Conservation (phyloP, 2,329 filamentous ascomycete species). For the Myriangium duriaei region DNA sequence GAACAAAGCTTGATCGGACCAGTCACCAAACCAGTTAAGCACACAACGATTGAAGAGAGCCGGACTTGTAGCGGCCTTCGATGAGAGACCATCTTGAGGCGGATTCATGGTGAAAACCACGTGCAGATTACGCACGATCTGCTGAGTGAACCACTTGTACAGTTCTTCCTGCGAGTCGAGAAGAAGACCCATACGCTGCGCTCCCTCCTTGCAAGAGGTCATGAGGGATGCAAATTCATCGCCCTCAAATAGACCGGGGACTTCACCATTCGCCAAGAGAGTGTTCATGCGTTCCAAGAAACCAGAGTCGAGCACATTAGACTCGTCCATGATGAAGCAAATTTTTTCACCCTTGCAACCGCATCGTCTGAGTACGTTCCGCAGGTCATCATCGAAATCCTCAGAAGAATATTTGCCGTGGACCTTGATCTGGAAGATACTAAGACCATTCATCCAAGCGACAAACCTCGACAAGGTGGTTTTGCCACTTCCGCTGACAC, state of each 20-base stretch:
- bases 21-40: slow-evolving; percentile 99
- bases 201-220: slow-evolving; percentile 98
- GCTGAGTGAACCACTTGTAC: slow-evolving; percentile 99
- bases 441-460: slow-evolving; percentile 99
- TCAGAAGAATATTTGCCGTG: slow-evolving; percentile 97
- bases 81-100: slow-evolving; percentile 84
- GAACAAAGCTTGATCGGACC: slow-evolving; percentile 97
- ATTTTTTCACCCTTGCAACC: slow-evolving; percentile 99
- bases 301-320: slow-evolving; percentile 94
- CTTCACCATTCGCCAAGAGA: slow-evolving; percentile 94
- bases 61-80: slow-evolving; percentile 93
- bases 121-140: slow-evolving; percentile 97
- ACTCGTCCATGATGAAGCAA: slow-evolving; percentile 99
- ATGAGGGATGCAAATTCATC: slow-evolving; percentile 97
- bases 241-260: slow-evolving; percentile 96
- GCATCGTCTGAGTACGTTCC: slow-evolving; percentile 82
- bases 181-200: slow-evolving; percentile 85
- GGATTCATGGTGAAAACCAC: slow-evolving; percentile 99
- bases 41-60: slow-evolving; percentile 99
- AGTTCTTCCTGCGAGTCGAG: slow-evolving; percentile 96
- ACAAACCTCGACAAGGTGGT: slow-evolving; percentile 96
- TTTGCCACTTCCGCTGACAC: slow-evolving; percentile 96
- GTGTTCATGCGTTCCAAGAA: slow-evolving; percentile 99
- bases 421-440: slow-evolving; percentile 99
- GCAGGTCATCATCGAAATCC: slow-evolving; percentile 95